Evolutionary conservation across 2,329 filamentous ascomycete genomes (phyloP), one percentile per base, ranked within the genome.

Genomic region (Taxawa tesnikishii): DNA sequence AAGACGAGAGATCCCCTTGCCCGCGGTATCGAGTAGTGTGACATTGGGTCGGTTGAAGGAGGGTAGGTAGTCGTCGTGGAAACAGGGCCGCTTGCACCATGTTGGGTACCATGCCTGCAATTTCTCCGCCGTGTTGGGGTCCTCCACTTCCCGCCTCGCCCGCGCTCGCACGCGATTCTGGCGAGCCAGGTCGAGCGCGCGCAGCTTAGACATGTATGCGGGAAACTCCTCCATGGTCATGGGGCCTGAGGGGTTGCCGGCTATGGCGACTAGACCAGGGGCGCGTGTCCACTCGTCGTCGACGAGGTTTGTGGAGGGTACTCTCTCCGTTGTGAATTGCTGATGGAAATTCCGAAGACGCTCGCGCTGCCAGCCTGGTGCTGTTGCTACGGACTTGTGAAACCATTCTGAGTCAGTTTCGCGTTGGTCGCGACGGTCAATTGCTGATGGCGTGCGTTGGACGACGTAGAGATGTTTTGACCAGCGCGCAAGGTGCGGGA

Each of bases 61-160:
- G 3, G 58, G 45, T 0, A 79, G 60, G 43, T 74, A 78, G 4
- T 65, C 60, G 43, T 78, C 70, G 49, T 71, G 70, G 50, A 76
- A 78, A 25, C 59, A 65, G 0, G 74, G 73, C 0, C 75, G 64
- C 48, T 79, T 79, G 56, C 75, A 79, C 63, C 68, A 75, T 0
- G 53, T 51, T 0, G 68, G 63, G 44, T 78, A 79, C 68, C 69
- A 75, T 0, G 71, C 57, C 44, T 73, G 70, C 5, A 78, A 58
- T 3, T 51, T 59, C 16, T 60, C 58, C 0, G 73, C 73, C 0
- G 63, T 70, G 2, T 48, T 50, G 8, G 50, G 49, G 41, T 77
- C 63, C 23, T 63, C 49, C n/a, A 79, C 71, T n/a, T 67, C 49
- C 0, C 54, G 43, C n/a, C 66, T 61, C 5, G 65, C 55, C 3